These are phyloP conservation scores for Pulveroboletus sp. DNA, from an alignment of 768 basidiomycete species.

Conservation along the genomic window DNA sequence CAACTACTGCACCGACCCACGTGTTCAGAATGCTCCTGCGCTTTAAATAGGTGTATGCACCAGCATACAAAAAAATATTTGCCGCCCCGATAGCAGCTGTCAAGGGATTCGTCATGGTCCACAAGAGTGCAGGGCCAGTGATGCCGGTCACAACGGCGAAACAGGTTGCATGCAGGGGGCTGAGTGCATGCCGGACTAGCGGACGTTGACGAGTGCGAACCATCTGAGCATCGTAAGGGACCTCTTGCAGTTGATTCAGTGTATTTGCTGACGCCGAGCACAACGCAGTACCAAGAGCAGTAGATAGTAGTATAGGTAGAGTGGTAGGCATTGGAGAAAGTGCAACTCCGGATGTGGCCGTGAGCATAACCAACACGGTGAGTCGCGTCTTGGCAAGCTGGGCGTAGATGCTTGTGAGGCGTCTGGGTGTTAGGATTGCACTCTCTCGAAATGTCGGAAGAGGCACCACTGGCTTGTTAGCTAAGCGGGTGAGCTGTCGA, in stretches of 20 bases:
- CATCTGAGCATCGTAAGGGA: conserved; percentile 97
- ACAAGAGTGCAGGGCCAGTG: conserved; percentile 73
- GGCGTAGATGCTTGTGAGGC: conserved; percentile 61
- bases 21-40: conserved; percentile 79
- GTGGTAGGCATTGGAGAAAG: conserved; percentile 84
- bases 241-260: conserved; percentile 90
- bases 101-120: conserved; percentile 77
- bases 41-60: conserved; percentile 90
- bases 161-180: conserved; percentile 74
- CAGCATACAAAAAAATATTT: conserved; percentile 88
- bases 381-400: conserved; percentile 85
- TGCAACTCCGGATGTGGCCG: conserved; percentile 89
- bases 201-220: conserved; percentile 83
- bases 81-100: conserved; percentile 78
- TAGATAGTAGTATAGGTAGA: conserved; percentile 77
- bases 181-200: conserved; percentile 79
- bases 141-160: conserved; percentile 78
- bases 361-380: conserved; percentile 78
- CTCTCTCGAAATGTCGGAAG: conserved; percentile 32
- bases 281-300: conserved; percentile 84
- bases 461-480: conserved; percentile 9
- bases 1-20: conserved; percentile 92
- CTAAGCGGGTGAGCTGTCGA: conserved; percentile 13
- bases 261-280: conserved; percentile 93
- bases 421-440: conserved; percentile 43